Base-by-base conservation (phyloP, 1,284 basidiomycete species). In the Tilletia horrida region DNA sequence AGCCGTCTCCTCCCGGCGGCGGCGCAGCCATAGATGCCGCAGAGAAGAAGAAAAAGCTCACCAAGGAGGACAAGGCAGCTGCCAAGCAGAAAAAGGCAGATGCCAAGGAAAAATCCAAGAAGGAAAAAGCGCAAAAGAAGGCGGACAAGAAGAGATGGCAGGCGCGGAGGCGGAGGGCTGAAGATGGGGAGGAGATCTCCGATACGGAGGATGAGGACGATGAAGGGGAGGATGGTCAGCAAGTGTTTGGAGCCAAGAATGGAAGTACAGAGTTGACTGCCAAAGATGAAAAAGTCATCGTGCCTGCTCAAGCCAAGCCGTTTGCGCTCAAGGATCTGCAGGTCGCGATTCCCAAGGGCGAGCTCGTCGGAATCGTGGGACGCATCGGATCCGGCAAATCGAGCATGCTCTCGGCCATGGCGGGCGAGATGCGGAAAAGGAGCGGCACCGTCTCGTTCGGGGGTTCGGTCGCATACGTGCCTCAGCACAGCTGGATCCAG, bases 351-450 rank as follows among this genome's bases (percentile, higher is more conserved):
- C 79, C 84, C 66, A 84, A 89, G 4, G 90, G 90, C 1, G 87
- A 91, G 80, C 90, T 91, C 82, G 87, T 95, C 66, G 95, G 93
- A 23, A 89, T 97, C 69, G 86, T 97, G 3, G 93, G 90, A 6
- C 83, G 85, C 14, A 86, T 85, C 0, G 85, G 85, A 48, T 80
- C 76, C 23, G 83, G 83, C 40, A 83, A 83, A 69, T 80, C 77
- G 9, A 83, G 55, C 14, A 48, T 73, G 2, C 48, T 73, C 11
- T 65, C 64, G 13, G 69, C 67, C 4, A 43, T 69, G 11, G 67
- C 65, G 29, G 69, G 69, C 31, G 69, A 68, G 48, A 68, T 71
- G 69, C 52, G 67, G 3, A 62, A 66, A 48, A 62, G 35, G 8
- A 16, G 23, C n/a, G 71, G 69, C 13, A 61, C 35, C 40, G 71